Conservation (phyloP, 345 rosid genomes). For the Citropsis articulata region DNA sequence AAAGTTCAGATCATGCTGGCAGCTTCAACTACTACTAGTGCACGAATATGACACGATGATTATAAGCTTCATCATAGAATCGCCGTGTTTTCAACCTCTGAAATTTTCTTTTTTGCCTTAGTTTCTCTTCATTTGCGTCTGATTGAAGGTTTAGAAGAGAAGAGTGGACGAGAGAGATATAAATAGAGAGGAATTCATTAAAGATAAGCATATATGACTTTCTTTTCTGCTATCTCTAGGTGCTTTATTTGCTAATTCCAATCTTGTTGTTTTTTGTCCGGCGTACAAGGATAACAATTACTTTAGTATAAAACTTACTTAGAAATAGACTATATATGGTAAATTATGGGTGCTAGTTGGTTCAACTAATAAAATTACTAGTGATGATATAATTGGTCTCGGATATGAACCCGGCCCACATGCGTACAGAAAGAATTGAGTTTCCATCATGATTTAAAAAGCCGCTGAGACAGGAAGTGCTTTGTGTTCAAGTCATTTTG, state of each 20-base stretch:
- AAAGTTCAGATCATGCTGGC: conserved; percentile 80
- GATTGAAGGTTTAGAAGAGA: conserved; percentile 22
- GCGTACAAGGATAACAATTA: not conserved
- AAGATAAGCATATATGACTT: not conserved
- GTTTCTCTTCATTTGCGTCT: not conserved
- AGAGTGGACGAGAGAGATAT: conserved; percentile 31
- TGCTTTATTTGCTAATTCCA: conserved; percentile 6
- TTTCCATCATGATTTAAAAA: not conserved
- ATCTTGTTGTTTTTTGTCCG: conserved; percentile 10
- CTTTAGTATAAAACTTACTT: not conserved
- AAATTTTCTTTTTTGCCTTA: not conserved
- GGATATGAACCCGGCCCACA: not conserved
- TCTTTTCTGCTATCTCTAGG: not conserved
- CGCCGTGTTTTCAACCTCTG: not conserved
- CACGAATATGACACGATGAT: conserved; percentile 15
- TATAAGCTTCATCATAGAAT: not conserved
- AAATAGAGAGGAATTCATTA: conserved; percentile 14
- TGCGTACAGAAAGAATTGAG: not conserved
- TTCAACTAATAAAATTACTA: not conserved
- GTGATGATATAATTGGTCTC: too few relatives aligned
- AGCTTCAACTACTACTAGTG: conserved; percentile 57
- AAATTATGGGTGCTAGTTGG: not conserved
- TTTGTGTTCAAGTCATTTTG: not conserved
- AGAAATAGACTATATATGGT: not conserved
- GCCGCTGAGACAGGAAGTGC: not conserved